Evolutionary conservation across 345 rosid species (phyloP).

Genomic region (Rhizophora mangle): DNA sequence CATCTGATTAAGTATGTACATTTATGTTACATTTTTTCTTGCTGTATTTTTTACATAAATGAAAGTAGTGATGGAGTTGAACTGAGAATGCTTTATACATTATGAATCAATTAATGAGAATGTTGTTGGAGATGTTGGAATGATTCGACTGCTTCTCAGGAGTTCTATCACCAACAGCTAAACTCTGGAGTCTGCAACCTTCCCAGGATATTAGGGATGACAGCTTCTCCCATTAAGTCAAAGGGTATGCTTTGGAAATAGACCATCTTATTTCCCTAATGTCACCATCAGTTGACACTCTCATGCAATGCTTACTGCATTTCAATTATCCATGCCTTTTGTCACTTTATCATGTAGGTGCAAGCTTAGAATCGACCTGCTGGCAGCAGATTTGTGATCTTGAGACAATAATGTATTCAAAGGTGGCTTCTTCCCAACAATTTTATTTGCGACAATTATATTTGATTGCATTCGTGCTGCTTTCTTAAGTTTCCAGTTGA

Average conservation of each 20-base stretch:
- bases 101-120: no score
- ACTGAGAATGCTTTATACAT: no score
- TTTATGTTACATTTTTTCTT: no score
- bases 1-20: no score
- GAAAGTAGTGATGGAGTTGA: no score
- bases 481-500: not conserved
- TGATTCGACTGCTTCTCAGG: slow-evolving; percentile 44
- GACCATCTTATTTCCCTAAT: not conserved
- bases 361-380: slow-evolving; percentile 33
- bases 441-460: slow-evolving; percentile 12
- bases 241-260: slow-evolving; percentile 50
- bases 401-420: slow-evolving; percentile 72
- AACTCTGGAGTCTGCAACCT: slow-evolving; percentile 29
- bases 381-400: slow-evolving; percentile 61
- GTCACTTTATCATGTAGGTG: slow-evolving; percentile 34
- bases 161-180: slow-evolving; percentile 61
- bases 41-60: no score
- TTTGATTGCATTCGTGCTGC: not conserved
- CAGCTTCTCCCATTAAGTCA: slow-evolving; percentile 81
- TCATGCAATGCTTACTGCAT: not conserved
- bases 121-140: not conserved
- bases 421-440: slow-evolving; percentile 43
- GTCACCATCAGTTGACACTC: slow-evolving; percentile 3
- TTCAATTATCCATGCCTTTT: slow-evolving; percentile 4
- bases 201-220: slow-evolving; percentile 92